phyloP scores from a whole-genome alignment of 2,329 filamentous ascomycete genomes.

The Colletotrichum viniferum region DNA sequence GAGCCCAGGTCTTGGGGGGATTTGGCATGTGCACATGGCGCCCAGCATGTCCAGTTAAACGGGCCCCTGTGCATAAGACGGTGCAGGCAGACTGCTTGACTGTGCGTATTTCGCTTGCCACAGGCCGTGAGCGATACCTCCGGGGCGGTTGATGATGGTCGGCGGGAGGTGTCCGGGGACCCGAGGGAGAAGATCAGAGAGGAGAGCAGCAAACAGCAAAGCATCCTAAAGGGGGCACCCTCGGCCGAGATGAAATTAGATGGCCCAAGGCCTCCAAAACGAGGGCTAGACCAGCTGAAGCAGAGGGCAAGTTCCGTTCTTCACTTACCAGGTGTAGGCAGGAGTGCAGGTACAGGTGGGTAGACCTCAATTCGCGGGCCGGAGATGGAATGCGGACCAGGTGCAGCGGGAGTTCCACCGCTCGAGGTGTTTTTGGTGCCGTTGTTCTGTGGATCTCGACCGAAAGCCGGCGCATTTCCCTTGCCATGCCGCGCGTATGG shows the following conservation, averaged over 20 bases:
- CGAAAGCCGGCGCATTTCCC: background rate
- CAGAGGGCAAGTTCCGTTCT: background rate
- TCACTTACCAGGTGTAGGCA: background rate
- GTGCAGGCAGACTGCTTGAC: background rate
- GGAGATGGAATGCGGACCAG: background rate
- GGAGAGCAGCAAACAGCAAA: background rate
- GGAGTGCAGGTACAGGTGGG: background rate
- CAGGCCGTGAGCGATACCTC: background rate
- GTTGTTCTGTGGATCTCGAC: background rate
- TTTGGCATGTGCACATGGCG: conserved; percentile 11
- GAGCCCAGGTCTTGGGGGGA: background rate
- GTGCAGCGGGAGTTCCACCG: background rate
- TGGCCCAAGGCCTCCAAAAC: background rate
- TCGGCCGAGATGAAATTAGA: background rate
- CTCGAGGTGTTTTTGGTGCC: background rate
- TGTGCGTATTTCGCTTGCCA: conserved; percentile 2
- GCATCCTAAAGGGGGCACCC: background rate
- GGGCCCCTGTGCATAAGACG: background rate
- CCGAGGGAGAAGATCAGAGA: background rate
- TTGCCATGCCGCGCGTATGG: conserved; percentile 3
- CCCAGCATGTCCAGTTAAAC: background rate
- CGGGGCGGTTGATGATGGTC: background rate
- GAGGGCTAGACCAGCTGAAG: background rate
- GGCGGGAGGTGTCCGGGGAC: background rate
- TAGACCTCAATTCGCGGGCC: background rate